phyloP scores from a whole-genome alignment of 345 rosid genomes.

The Capsella bursapastoris region DNA sequence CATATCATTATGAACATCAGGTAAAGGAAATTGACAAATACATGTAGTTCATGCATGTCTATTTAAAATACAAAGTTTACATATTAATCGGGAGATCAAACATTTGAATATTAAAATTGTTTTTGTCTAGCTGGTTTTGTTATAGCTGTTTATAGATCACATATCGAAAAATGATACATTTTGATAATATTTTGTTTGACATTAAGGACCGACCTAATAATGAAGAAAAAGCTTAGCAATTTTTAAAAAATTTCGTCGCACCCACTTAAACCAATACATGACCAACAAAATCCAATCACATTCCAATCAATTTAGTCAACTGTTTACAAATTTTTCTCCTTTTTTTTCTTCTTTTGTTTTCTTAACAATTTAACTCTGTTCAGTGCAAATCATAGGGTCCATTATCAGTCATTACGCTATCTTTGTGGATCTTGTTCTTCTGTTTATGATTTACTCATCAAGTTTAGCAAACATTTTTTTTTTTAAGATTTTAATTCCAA shows the following conservation, averaged over 20 bases:
- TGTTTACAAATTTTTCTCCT: constrained; percentile 22
- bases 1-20: constrained; percentile 32
- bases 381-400: constrained; percentile 38
- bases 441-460: constrained; percentile 30
- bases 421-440: constrained; percentile 27
- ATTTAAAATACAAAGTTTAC: constrained; percentile 19
- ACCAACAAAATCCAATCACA: constrained; percentile 41
- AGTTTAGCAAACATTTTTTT: constrained; percentile 2
- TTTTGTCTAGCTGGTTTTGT: not conserved
- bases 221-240: constrained; percentile 35
- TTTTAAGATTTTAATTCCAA: not conserved
- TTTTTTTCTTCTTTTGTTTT: constrained; percentile 10
- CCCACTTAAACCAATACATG: constrained; percentile 31
- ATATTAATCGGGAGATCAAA: not conserved
- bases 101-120: not conserved
- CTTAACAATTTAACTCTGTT: not conserved
- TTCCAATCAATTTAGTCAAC: constrained; percentile 40
- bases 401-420: constrained; percentile 37
- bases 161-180: not conserved
- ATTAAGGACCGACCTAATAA: constrained; percentile 44
- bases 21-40: constrained; percentile 34
- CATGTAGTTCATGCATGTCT: constrained; percentile 24
- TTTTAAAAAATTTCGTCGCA: constrained; percentile 13
- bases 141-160: constrained; percentile 8
- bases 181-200: constrained; percentile 38